Evolutionary conservation across 1,284 basidiomycete species (phyloP).

Genomic region (Polyporus tsugae): DNA sequence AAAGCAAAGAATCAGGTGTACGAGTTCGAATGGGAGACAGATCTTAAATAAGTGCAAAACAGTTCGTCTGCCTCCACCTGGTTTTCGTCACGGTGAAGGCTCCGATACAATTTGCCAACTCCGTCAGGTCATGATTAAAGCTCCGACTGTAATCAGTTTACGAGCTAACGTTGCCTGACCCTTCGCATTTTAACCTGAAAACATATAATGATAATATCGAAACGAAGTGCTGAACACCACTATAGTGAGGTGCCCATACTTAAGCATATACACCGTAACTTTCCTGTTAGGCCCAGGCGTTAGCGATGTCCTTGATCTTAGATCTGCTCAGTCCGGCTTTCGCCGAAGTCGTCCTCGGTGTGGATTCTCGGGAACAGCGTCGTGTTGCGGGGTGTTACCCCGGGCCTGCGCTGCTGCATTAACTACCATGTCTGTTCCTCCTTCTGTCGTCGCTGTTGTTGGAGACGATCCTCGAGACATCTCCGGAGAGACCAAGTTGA

Average conservation of each 20-base stretch:
- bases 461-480: constrained; percentile 71
- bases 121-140: background rate
- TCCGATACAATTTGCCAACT: background rate
- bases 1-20: too few relatives aligned
- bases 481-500: constrained; percentile 63
- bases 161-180: background rate
- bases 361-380: too few relatives aligned
- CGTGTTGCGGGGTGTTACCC: background rate
- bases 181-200: too few relatives aligned
- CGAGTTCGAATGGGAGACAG: too few relatives aligned
- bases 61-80: too few relatives aligned
- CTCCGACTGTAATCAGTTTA: background rate
- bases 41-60: too few relatives aligned
- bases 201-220: too few relatives aligned
- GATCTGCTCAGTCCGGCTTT: background rate
- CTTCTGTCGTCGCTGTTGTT: constrained; percentile 18
- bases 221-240: too few relatives aligned
- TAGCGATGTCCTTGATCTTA: background rate
- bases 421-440: constrained; percentile 16
- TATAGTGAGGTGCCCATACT: too few relatives aligned
- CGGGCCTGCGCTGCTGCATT: background rate
- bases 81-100: background rate
- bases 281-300: background rate
- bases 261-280: too few relatives aligned
- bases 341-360: background rate